These are phyloP conservation scores for Naematelia aurantialba DNA, from an alignment of 768 basidiomycete genomes.

Conservation along the genomic window DNA sequence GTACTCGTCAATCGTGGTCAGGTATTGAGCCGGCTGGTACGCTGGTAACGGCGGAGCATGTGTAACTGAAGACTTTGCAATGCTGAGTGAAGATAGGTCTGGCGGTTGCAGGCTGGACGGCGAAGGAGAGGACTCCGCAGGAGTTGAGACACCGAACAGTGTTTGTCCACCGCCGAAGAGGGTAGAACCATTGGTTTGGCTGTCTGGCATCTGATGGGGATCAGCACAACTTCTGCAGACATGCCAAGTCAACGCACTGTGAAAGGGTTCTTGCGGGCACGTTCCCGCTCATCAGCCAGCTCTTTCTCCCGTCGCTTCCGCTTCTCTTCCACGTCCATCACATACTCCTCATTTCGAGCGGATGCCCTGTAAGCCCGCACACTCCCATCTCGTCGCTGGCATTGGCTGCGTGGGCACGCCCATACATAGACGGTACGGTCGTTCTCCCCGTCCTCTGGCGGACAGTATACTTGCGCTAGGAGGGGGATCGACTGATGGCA, in stretches of 20 bases:
- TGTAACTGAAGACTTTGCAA: constrained; percentile 14
- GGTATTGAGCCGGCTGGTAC: constrained; percentile 48
- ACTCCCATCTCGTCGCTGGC: constrained; percentile 44
- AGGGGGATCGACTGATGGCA: constrained; percentile 45
- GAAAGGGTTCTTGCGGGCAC: constrained; percentile 45
- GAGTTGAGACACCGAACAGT: constrained; percentile 31
- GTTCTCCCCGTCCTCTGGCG: constrained; percentile 48
- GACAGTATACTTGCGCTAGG: constrained; percentile 48
- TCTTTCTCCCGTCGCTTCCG: constrained; percentile 27
- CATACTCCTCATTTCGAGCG: constrained; percentile 45
- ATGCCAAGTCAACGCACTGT: constrained; percentile 23
- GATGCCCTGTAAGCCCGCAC: constrained; percentile 48
- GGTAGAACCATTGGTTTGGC: neutral
- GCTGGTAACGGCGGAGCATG: constrained; percentile 44
- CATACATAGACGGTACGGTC: constrained; percentile 48
- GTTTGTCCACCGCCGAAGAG: constrained; percentile 15
- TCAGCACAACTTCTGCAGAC: neutral
- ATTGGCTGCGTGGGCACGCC: constrained; percentile 35
- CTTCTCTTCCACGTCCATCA: constrained; percentile 39
- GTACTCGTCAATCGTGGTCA: constrained; percentile 46
- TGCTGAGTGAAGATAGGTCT: constrained; percentile 18
- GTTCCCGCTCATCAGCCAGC: constrained; percentile 29
- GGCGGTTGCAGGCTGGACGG: constrained; percentile 15
- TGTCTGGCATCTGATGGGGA: neutral
- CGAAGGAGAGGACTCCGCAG: constrained; percentile 2